Percentiles rank a stretch among this genome's conserved stretches.
These are phyloP conservation scores for Zymoseptoria passerinii DNA, from an alignment of 2,329 filamentous ascomycete genomes.

Conservation along the genomic window DNA sequence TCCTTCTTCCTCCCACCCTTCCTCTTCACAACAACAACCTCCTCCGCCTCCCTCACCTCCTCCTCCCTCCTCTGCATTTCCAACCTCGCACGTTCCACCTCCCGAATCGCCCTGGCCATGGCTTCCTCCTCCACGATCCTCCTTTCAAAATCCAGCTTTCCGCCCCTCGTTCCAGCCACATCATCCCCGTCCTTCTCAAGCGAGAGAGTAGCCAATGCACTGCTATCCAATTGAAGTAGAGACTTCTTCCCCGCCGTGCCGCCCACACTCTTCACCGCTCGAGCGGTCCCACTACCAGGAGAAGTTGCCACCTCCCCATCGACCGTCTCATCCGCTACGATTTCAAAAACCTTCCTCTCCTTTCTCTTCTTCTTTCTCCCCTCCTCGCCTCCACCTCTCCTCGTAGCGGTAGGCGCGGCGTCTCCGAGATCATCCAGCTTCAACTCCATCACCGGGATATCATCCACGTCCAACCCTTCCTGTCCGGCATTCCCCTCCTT, in stretches of 20 bases:
- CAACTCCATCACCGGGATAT: slow-evolving; percentile 92
- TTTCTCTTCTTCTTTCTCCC: slow-evolving; percentile 13
- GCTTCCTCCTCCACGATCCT: slow-evolving; percentile 73
- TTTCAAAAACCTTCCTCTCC: slow-evolving; percentile 35
- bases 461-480: slow-evolving; percentile 78
- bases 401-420: slow-evolving; percentile 3
- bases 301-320: slow-evolving; percentile 27
- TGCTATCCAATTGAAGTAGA: slow-evolving; percentile 80
- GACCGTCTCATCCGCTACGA: slow-evolving; percentile 42
- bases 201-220: slow-evolving; percentile 63
- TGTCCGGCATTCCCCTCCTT: slow-evolving; percentile 51
- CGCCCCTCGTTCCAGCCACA: slow-evolving; percentile 13
- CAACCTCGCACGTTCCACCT: slow-evolving; percentile 75
- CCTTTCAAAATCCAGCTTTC: slow-evolving; percentile 52
- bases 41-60: slow-evolving; percentile 59
- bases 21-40: slow-evolving; percentile 55
- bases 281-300: slow-evolving; percentile 9
- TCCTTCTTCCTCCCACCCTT: slow-evolving; percentile 44
- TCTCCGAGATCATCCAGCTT: slow-evolving; percentile 50
- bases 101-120: slow-evolving; percentile 79
- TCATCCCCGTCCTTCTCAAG: slow-evolving; percentile 46
- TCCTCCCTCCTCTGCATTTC: slow-evolving; percentile 84
- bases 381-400: neutral
- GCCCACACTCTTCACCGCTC: slow-evolving; percentile 22
- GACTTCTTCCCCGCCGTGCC: slow-evolving; percentile 46